These are phyloP conservation scores for Solanum chacoense DNA, from an alignment of 305 asterid genomes.

Conservation along the genomic window DNA sequence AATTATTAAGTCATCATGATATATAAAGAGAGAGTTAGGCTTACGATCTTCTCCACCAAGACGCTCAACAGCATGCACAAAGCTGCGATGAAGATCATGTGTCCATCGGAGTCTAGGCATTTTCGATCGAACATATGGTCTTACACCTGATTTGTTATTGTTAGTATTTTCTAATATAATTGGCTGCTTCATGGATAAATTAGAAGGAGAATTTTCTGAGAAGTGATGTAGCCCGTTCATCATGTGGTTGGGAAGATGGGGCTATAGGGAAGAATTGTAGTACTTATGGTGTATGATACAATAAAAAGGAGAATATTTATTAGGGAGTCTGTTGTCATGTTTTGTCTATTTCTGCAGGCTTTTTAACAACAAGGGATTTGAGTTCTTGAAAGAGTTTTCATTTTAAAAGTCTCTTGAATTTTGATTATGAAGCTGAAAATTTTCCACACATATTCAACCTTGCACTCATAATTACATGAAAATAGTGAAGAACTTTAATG, in stretches of 20 bases:
- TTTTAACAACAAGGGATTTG: background rate
- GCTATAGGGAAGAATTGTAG: background rate
- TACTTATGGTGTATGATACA: background rate
- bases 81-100: slow-evolving; percentile 48
- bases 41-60: slow-evolving; percentile 76
- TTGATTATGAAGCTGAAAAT: slow-evolving; percentile 11
- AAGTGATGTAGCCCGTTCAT: background rate
- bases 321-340: background rate
- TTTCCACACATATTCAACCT: slow-evolving; percentile 13
- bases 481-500: background rate
- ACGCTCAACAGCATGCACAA: slow-evolving; percentile 53
- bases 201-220: background rate
- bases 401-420: slow-evolving; percentile 13
- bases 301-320: background rate
- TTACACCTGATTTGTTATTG: background rate
- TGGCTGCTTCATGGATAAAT: background rate
- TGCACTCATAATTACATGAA: slow-evolving; percentile 19
- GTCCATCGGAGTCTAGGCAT: slow-evolving; percentile 67
- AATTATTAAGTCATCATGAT: background rate
- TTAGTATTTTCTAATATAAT: background rate
- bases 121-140: slow-evolving; percentile 56
- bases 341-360: background rate
- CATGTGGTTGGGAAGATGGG: background rate
- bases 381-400: background rate
- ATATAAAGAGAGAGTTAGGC: background rate